Conservation (phyloP, 495 filamentous ascomycete genomes). For the Aspergillus mulundensis region DNA sequence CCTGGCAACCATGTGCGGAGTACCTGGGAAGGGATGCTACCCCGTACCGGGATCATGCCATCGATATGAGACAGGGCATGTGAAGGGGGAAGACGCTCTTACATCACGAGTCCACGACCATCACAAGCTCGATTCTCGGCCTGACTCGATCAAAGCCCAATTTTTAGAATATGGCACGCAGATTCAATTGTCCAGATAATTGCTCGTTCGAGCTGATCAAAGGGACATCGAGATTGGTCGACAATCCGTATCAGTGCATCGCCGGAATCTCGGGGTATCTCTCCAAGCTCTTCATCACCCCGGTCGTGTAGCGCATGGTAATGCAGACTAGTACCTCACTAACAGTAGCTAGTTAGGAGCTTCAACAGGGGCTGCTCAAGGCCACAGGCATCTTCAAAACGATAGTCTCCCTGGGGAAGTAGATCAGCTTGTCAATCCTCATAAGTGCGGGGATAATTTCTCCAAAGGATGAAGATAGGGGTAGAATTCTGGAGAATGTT, state of each 20-base stretch:
- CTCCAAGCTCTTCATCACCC: background rate
- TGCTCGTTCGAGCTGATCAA: background rate
- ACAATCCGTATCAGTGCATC: background rate
- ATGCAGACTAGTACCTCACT: slow-evolving; percentile 10
- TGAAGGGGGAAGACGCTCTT: background rate
- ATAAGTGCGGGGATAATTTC: background rate
- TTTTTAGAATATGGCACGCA: background rate
- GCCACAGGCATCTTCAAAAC: background rate
- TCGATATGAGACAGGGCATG: background rate
- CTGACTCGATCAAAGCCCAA: background rate
- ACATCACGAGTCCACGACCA: background rate
- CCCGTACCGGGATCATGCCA: background rate
- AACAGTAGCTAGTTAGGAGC: background rate
- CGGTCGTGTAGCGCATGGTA: background rate
- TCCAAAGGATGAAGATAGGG: background rate
- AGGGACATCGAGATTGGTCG: background rate
- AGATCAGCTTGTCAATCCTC: background rate
- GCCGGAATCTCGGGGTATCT: background rate
- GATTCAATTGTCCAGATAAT: background rate
- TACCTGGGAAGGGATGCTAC: background rate
- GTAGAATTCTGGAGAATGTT: slow-evolving; percentile 6
- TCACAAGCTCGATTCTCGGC: slow-evolving; percentile 4
- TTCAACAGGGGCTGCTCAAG: background rate
- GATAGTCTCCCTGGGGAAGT: background rate
- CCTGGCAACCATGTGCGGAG: background rate